Base-by-base conservation (phyloP, 352 stramenopile species). In the Pythium rishiriense region DNA sequence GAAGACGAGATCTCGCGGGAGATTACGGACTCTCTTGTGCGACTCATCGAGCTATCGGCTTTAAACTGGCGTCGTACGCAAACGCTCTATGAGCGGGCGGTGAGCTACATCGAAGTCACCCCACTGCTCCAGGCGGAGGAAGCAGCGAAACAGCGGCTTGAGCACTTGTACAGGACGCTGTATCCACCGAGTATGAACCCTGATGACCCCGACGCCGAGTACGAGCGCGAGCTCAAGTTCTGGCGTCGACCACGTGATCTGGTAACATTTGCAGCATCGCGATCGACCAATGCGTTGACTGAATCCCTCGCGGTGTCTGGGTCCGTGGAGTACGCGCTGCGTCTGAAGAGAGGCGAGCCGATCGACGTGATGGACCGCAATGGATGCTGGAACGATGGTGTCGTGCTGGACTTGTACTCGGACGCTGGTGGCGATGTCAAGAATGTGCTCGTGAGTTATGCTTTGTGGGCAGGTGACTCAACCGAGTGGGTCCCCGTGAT, bases 291-390 rank as follows among this genome's bases (percentile, higher is more conserved):
- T 22, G 62, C 59, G 24, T 17, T 25, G 11, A 50, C 66, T 26
- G 63, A 76, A 47, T 55, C 51, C 22, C 33, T 65, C 4, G 70
- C 72, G 1, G 79, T 93, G 9, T 79, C 66, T 11, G 83, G 77
- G 22, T 93, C 85, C 3, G 74, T 91, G 28, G 83, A 93, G 62
- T 92, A 85, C 68, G 76, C 79, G 19, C 58, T 91, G 58, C 72
- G 49, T 61, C 87, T 49, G 60, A 72, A 62, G 52, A 77, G 7
- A 3, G 87, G 85, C 5, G 84, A 94, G 49, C 74, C 83, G 42
- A 77, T 92, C 28, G 87, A 96, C 59, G 84, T 90, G 43, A 65
- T 96, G 19, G 87, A 96, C 67, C 70, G 74, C 35, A 88, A 87
- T 26, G 83, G 81, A 5, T 88, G 81, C 52, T 96, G 87, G 87